Conservation (phyloP, 208 protist genomes). For the Balamuthia mandrillaris region DNA sequence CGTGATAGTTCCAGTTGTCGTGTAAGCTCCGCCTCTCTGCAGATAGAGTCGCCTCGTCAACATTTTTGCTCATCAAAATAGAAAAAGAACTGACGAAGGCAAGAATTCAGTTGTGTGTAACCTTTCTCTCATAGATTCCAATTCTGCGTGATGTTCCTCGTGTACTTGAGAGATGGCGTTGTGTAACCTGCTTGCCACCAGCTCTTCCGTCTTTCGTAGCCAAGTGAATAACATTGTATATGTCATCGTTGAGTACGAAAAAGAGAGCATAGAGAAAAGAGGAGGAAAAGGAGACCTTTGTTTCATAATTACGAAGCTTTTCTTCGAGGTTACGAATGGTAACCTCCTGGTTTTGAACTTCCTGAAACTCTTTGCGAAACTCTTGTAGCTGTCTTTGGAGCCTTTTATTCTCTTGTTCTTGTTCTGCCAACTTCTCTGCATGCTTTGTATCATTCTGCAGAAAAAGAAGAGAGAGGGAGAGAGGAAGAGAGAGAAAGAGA, state of each 20-base stretch:
- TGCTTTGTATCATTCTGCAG: not conserved
- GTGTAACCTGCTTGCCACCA: not conserved
- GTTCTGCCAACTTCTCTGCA: not conserved
- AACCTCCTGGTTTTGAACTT: slow-evolving; percentile 58
- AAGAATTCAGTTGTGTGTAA: not conserved
- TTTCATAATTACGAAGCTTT: slow-evolving; percentile 49
- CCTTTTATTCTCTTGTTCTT: slow-evolving; percentile 54
- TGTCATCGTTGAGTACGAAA: too few species aligned
- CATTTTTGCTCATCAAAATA: not conserved
- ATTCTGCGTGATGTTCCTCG: not conserved
- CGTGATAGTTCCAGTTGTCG: not conserved
- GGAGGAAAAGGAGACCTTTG: not conserved
- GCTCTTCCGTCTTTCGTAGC: not conserved
- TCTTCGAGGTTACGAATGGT: slow-evolving; percentile 54
- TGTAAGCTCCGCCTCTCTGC: not conserved
- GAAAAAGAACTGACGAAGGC: not conserved
- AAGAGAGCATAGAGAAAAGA: not conserved
- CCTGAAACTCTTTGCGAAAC: slow-evolving; percentile 53
- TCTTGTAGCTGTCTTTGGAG: slow-evolving; percentile 35
- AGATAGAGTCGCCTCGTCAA: not conserved
- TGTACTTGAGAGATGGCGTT: not conserved
- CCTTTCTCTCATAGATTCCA: not conserved
- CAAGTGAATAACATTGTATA: not conserved
- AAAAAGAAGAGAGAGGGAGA: too few species aligned
- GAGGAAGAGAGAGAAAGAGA: too few species aligned